A percentile compares a stretch with the other conserved stretches of the same genome.
Conservation (phyloP, 345 rosid species). For the Syzygium aqueum region DNA sequence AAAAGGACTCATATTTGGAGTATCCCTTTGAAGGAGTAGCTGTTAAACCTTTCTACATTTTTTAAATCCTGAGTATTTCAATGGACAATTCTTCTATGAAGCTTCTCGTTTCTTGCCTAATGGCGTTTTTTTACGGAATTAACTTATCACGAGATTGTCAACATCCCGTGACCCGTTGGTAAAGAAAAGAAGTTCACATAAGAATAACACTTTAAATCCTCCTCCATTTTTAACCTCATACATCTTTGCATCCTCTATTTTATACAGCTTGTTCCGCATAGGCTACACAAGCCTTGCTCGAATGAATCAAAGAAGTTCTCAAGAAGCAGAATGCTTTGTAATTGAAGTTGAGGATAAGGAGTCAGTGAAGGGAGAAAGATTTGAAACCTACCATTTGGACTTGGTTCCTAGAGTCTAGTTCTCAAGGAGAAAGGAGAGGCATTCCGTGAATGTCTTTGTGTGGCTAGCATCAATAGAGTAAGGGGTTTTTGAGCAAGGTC, state of each 20-base stretch:
- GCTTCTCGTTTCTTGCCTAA: neutral
- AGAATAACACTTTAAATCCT: neutral
- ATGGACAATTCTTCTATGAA: neutral
- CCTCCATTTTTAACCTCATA: neutral
- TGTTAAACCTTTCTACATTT: neutral
- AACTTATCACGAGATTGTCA: neutral
- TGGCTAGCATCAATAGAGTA: neutral
- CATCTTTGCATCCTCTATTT: neutral
- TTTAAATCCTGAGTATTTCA: neutral
- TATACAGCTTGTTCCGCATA: neutral
- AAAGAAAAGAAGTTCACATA: neutral
- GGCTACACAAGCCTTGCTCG: neutral
- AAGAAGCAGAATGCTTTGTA: neutral
- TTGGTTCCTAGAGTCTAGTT: neutral
- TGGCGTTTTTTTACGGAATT: neutral
- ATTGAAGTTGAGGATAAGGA: neutral
- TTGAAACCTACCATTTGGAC: neutral
- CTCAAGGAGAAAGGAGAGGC: neutral
- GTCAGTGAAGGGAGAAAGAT: neutral
- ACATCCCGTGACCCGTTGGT: neutral
- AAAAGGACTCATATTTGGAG: neutral
- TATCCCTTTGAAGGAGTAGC: neutral
- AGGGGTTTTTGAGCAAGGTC: neutral
- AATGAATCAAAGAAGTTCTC: neutral
- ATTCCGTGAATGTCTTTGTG: neutral